These are phyloP conservation scores for Psilocybe azurescens DNA, from an alignment of 768 basidiomycete genomes.

Conservation along the genomic window DNA sequence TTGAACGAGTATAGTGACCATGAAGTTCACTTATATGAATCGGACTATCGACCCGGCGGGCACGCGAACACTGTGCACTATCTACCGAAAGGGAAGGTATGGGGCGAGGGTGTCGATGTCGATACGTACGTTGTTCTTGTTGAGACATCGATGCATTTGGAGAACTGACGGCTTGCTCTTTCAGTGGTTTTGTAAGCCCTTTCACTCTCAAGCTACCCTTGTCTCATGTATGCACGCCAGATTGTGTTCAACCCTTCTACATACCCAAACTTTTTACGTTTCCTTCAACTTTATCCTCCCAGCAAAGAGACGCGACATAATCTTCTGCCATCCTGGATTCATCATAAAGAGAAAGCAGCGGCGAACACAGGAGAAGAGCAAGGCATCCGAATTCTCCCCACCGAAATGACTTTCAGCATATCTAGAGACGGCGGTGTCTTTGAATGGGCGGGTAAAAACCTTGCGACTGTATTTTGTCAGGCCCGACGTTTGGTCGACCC, in stretches of 20 bases:
- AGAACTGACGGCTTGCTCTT: slow-evolving; percentile 3
- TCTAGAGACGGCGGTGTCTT: slow-evolving; percentile 71
- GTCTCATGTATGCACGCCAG: slow-evolving; percentile 34
- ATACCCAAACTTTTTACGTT: slow-evolving; percentile 81
- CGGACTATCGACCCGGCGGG: slow-evolving; percentile 69
- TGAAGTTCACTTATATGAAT: slow-evolving; percentile 77
- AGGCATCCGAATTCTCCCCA: slow-evolving; percentile 54
- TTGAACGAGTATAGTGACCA: slow-evolving; percentile 78
- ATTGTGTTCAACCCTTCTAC: slow-evolving; percentile 80
- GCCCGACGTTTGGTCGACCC: slow-evolving; percentile 63
- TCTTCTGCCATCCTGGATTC: slow-evolving; percentile 14
- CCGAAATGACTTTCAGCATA: slow-evolving; percentile 82
- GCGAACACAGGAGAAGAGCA: slow-evolving; percentile 24
- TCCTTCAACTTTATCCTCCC: slow-evolving; percentile 50
- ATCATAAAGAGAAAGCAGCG: slow-evolving; percentile 1
- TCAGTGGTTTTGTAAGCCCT: slow-evolving; percentile 58
- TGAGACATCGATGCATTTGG: neutral
- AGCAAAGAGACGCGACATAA: slow-evolving; percentile 1
- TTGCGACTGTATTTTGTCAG: slow-evolving; percentile 71
- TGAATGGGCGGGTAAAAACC: slow-evolving; percentile 79
- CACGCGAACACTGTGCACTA: slow-evolving; percentile 79
- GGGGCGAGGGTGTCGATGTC: slow-evolving; percentile 51
- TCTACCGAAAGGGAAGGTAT: slow-evolving; percentile 39
- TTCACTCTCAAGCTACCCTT: neutral
- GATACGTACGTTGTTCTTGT: slow-evolving; percentile 62